These are phyloP conservation scores for Stentor roeselii DNA, from an alignment of 73 alveolate genomes.

Conservation along the genomic window DNA sequence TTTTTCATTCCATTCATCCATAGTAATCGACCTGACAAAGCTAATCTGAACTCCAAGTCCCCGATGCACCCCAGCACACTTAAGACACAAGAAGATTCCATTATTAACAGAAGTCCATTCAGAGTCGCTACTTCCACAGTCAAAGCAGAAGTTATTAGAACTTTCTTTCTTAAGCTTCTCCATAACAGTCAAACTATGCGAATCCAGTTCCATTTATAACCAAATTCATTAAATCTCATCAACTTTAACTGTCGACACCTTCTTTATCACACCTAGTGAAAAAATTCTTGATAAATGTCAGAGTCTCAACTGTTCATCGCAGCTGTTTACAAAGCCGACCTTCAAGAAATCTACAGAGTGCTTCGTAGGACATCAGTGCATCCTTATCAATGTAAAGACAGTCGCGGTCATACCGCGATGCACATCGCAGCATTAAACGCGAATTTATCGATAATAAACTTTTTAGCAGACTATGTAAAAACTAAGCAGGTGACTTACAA, in stretches of 20 bases:
- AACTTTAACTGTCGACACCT: too few relatives aligned
- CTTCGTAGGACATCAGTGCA: background rate
- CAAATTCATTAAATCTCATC: too few relatives aligned
- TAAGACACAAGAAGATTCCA: conserved; percentile 11
- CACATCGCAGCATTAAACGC: conserved; percentile 16
- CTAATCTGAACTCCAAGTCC: conserved; percentile 76
- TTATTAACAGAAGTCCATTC: background rate
- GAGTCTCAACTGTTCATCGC: conserved; percentile 10
- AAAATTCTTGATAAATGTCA: conserved; percentile 19
- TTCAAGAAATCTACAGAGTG: conserved; percentile 5
- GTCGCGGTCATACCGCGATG: conserved; percentile 4
- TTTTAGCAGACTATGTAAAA: background rate
- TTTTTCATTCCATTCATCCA: conserved; percentile 85
- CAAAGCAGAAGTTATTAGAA: conserved; percentile 12
- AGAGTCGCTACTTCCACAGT: background rate
- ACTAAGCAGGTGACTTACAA: conserved; percentile 25
- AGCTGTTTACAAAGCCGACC: conserved; percentile 18
- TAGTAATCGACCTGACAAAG: conserved; percentile 73
- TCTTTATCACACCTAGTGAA: too few relatives aligned
- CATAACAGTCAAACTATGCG: too few relatives aligned
- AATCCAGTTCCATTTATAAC: too few relatives aligned
- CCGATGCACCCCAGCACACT: conserved; percentile 9
- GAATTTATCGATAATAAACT: background rate
- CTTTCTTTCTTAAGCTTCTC: conserved; percentile 28
- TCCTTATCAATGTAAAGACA: background rate